These are phyloP conservation scores for Aulographum hederae DNA, from an alignment of 2,329 filamentous ascomycete species.

Conservation along the genomic window DNA sequence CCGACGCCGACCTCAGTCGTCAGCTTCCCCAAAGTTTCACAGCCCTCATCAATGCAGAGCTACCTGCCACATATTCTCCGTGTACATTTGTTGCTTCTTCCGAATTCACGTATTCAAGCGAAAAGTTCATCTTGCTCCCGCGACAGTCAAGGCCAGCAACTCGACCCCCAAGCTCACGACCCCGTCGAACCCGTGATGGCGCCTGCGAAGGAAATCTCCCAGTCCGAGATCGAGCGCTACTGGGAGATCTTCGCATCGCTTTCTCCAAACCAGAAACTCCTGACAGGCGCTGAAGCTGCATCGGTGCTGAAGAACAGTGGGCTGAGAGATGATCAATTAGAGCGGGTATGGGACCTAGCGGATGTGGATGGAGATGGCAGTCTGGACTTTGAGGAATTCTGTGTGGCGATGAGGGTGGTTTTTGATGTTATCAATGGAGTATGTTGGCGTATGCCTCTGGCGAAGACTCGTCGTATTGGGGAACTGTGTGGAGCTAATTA, in stretches of 20 bases:
- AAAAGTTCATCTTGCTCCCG: too few species aligned
- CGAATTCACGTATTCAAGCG: too few species aligned
- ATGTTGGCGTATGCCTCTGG: constrained; percentile 17
- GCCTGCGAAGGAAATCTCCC: constrained; percentile 40
- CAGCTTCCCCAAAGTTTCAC: too few species aligned
- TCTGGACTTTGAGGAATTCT: constrained; percentile 98
- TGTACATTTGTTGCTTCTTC: too few species aligned
- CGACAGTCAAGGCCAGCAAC: too few species aligned
- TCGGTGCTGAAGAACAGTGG: constrained; percentile 57
- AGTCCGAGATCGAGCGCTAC: constrained; percentile 59
- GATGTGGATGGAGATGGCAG: constrained; percentile 96
- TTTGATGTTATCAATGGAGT: constrained; percentile 95
- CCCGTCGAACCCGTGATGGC: too few species aligned
- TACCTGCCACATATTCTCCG: too few species aligned
- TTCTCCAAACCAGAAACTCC: constrained; percentile 41
- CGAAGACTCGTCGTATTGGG: constrained; percentile 1
- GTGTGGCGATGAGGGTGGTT: constrained; percentile 93
- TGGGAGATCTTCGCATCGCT: constrained; percentile 65
- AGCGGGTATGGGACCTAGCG: constrained; percentile 90
- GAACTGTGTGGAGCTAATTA: background rate
- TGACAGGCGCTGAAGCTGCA: constrained; percentile 52
- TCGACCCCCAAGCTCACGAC: too few species aligned
- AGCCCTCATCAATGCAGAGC: too few species aligned
- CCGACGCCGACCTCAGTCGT: too few species aligned
- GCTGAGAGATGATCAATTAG: constrained; percentile 67